Evolutionary conservation across 2,329 filamentous ascomycete species (phyloP).

Genomic region (Colletotrichum tropicicola): DNA sequence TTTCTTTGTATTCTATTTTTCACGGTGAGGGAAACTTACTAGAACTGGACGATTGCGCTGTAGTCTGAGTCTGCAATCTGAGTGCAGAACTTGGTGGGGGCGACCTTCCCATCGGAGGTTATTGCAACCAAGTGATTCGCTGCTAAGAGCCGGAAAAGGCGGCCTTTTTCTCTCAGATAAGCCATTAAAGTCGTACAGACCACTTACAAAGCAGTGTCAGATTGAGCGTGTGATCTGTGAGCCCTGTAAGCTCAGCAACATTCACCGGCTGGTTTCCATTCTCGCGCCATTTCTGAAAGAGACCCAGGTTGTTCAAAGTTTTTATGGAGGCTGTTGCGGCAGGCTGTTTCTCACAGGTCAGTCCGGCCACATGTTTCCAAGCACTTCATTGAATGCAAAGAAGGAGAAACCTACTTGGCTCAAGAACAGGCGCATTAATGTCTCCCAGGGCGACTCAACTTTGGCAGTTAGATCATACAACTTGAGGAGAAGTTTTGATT

Average conservation of each 20-base stretch:
- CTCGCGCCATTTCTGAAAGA: background rate
- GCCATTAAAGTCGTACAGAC: too few species aligned
- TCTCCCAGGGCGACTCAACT: constrained; percentile 15
- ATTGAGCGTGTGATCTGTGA: background rate
- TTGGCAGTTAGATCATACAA: background rate
- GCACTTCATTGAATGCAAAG: too few species aligned
- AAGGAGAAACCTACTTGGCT: background rate
- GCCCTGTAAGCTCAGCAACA: background rate
- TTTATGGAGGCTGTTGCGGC: background rate
- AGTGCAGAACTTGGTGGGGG: background rate
- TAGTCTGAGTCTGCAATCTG: background rate
- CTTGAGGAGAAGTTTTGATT: background rate
- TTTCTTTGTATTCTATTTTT: too few species aligned
- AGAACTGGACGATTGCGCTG: background rate
- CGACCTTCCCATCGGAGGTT: background rate
- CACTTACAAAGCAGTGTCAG: constrained; percentile 1
- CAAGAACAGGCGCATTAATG: background rate
- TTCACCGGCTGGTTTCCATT: background rate
- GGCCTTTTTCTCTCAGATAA: background rate
- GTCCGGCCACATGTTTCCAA: background rate
- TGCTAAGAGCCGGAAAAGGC: background rate
- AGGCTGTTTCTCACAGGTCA: background rate
- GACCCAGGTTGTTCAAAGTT: background rate
- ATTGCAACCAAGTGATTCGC: background rate
- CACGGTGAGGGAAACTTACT: background rate